Conservation (phyloP, 306 rosid genomes). For the Cicer arietinum region DNA sequence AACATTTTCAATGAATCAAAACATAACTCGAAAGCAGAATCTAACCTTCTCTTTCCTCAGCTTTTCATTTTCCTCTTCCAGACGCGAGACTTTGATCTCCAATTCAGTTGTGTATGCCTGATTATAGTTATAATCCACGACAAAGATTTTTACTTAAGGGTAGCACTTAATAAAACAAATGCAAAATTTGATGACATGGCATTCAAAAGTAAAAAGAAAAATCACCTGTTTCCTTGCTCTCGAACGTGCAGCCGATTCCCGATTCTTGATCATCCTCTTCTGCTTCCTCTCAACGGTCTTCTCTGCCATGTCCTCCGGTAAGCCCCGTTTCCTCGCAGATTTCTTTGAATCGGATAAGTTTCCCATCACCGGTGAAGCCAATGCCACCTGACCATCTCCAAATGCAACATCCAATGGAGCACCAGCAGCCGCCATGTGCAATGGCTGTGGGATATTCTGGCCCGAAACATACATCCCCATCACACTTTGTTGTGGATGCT, state of each 20-base stretch:
- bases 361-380: constrained; percentile 75
- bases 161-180: not conserved
- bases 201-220: constrained; percentile 6
- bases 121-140: constrained; percentile 29
- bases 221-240: constrained; percentile 95
- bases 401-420: constrained; percentile 67
- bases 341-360: constrained; percentile 65
- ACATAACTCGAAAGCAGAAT: constrained; percentile 40
- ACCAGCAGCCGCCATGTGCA: constrained; percentile 66
- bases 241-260: constrained; percentile 98
- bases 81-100: constrained; percentile 80
- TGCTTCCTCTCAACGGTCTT: constrained; percentile 91
- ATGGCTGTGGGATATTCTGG: constrained; percentile 63
- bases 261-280: constrained; percentile 94
- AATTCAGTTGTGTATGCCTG: constrained; percentile 96
- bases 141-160: not conserved
- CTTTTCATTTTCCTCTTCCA: constrained; percentile 94
- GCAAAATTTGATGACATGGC: not conserved
- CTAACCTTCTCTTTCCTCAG: constrained; percentile 87
- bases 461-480: constrained; percentile 73
- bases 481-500: constrained; percentile 73
- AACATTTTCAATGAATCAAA: constrained; percentile 14
- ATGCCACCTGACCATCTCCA: constrained; percentile 65
- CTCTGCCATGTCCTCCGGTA: constrained; percentile 68
- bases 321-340: constrained; percentile 73